These are phyloP conservation scores for Tricharina praecox DNA, from an alignment of 495 filamentous ascomycete species.

Conservation along the genomic window DNA sequence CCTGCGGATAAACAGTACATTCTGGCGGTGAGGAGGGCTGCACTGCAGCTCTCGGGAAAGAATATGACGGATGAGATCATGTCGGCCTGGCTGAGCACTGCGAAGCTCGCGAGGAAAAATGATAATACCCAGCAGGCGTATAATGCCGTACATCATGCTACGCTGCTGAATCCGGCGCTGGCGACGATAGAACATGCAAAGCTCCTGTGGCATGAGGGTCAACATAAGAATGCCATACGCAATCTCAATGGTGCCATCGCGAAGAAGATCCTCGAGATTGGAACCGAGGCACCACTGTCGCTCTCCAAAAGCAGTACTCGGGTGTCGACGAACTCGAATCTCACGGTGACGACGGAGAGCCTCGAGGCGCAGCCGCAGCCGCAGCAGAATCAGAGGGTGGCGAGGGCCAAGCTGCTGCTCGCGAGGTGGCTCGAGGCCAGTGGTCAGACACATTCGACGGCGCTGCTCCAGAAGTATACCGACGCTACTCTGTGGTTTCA, in stretches of 20 bases:
- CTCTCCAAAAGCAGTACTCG: not conserved
- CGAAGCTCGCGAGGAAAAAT: slow-evolving; percentile 69
- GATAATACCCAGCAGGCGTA: slow-evolving; percentile 71
- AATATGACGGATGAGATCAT: slow-evolving; percentile 50
- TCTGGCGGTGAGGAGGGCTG: slow-evolving; percentile 67
- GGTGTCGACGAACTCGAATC: slow-evolving; percentile 12
- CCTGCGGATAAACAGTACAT: slow-evolving; percentile 85
- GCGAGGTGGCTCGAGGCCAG: slow-evolving; percentile 95
- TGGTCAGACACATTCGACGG: slow-evolving; percentile 69
- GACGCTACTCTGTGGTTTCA: slow-evolving; percentile 34
- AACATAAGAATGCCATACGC: slow-evolving; percentile 90
- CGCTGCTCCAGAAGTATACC: slow-evolving; percentile 61
- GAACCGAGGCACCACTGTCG: not conserved
- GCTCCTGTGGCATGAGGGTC: slow-evolving; percentile 84
- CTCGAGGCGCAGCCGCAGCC: slow-evolving; percentile 8
- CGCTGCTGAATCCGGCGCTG: slow-evolving; percentile 61
- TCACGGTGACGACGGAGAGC: too few relatives aligned
- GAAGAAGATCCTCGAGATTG: slow-evolving; percentile 43
- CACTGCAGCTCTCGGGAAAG: slow-evolving; percentile 51
- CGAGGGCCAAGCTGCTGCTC: slow-evolving; percentile 57
- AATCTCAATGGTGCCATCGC: slow-evolving; percentile 68
- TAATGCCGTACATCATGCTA: slow-evolving; percentile 80
- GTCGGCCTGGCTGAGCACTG: slow-evolving; percentile 68
- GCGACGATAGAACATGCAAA: slow-evolving; percentile 85
- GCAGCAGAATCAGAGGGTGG: not conserved